phyloP scores from a whole-genome alignment of 208 protist species.

The Eutreptiella sp. region DNA sequence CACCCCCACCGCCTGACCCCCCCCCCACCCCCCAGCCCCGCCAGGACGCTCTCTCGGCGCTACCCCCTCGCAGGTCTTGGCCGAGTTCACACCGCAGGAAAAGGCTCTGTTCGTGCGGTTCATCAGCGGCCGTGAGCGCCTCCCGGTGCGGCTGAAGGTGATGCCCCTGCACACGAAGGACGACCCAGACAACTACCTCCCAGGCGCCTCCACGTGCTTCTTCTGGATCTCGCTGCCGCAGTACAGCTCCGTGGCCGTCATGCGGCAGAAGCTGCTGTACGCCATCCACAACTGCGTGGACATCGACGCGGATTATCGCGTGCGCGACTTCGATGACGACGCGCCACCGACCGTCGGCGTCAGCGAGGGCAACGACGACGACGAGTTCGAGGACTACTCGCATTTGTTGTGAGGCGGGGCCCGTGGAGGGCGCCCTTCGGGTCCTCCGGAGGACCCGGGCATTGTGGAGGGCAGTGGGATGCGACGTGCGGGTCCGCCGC shows the following conservation, averaged over 20 bases:
- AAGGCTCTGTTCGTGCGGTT: conserved; percentile 80
- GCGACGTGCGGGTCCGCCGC: too few species aligned
- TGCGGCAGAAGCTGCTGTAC: conserved; percentile 86
- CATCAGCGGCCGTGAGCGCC: conserved; percentile 70
- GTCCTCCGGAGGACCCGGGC: too few species aligned
- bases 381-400: too few species aligned
- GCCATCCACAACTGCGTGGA: conserved; percentile 87
- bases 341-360: conserved; percentile 60
- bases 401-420: too few species aligned
- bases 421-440: too few species aligned
- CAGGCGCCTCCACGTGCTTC: conserved; percentile 89
- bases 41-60: not conserved
- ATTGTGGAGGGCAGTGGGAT: too few species aligned
- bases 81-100: conserved; percentile 65
- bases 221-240: conserved; percentile 87
- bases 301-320: conserved; percentile 87
- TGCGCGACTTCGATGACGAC: conserved; percentile 58
- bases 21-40: too few species aligned
- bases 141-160: conserved; percentile 72
- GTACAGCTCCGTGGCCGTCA: conserved; percentile 82
- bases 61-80: too few species aligned
- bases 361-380: conserved; percentile 53
- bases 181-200: conserved; percentile 73
- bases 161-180: conserved; percentile 56
- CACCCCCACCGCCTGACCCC: too few species aligned